A percentile compares a stretch with the other conserved stretches of the same genome.
These are phyloP conservation scores for Boechera divaricarpa DNA, from an alignment of 345 rosid genomes.

Conservation along the genomic window DNA sequence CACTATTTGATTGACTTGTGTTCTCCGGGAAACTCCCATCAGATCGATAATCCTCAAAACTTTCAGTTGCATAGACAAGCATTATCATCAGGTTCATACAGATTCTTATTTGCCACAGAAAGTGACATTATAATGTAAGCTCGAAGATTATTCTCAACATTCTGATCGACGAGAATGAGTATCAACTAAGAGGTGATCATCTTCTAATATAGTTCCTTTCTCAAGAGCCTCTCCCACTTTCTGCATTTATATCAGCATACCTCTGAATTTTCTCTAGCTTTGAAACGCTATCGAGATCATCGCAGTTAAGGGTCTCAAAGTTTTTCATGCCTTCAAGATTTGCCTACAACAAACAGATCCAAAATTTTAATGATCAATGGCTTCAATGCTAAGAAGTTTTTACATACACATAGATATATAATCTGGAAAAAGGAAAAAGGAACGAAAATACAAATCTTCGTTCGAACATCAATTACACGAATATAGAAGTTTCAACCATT, in stretches of 20 bases:
- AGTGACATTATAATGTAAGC: no score
- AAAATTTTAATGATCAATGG: no score
- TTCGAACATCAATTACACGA: not conserved
- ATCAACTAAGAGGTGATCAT: no score
- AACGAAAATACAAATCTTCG: not conserved
- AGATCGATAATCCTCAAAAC: conserved; percentile 35
- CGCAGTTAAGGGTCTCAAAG: not conserved
- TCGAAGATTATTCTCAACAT: no score
- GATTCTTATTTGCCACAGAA: no score
- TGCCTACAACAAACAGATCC: not conserved
- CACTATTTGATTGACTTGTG: conserved; percentile 20
- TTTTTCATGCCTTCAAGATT: not conserved
- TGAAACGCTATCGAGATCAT: not conserved
- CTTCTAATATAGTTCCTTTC: not conserved
- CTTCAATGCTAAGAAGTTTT: no score
- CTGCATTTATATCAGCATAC: not conserved
- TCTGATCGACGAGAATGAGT: no score
- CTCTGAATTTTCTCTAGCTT: not conserved
- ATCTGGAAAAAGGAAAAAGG: not conserved
- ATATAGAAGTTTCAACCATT: conserved; percentile 9
- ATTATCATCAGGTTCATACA: conserved; percentile 32
- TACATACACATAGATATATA: not conserved
- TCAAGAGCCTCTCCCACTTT: not conserved
- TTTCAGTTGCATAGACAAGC: conserved; percentile 27
- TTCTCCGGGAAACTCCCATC: conserved; percentile 44